These are phyloP conservation scores for Botrytis sinoallii DNA, from an alignment of 2,329 filamentous ascomycete genomes.

Conservation along the genomic window DNA sequence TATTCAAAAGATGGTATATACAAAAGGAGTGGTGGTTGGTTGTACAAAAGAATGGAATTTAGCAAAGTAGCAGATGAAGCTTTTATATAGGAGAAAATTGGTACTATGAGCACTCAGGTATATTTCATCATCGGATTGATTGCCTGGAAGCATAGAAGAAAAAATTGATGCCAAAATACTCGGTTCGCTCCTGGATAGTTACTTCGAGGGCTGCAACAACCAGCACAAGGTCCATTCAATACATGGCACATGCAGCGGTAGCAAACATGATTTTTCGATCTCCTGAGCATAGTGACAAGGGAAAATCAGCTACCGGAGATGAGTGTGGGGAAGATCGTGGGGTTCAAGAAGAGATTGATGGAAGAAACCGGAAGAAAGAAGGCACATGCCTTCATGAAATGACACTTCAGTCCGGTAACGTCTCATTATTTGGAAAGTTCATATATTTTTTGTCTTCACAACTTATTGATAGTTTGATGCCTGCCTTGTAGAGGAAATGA, in stretches of 20 bases:
- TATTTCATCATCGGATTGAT: neutral
- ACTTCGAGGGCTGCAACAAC: neutral
- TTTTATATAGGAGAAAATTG: neutral
- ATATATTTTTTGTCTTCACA: neutral
- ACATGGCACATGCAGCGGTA: neutral
- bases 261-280: too few species aligned
- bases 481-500: neutral
- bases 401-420: neutral
- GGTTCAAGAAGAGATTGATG: neutral
- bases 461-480: neutral
- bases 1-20: neutral
- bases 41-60: neutral
- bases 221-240: neutral
- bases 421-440: neutral
- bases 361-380: neutral
- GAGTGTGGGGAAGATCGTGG: neutral
- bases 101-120: neutral
- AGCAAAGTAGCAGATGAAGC: neutral
- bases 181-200: neutral
- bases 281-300: neutral
- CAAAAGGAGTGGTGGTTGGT: neutral
- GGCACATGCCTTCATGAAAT: neutral
- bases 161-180: neutral
- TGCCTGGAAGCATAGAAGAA: neutral
- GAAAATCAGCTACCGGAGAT: neutral